These are phyloP conservation scores for Globisporangium cylindrosporum DNA, from an alignment of 352 stramenopile species.

Conservation along the genomic window DNA sequence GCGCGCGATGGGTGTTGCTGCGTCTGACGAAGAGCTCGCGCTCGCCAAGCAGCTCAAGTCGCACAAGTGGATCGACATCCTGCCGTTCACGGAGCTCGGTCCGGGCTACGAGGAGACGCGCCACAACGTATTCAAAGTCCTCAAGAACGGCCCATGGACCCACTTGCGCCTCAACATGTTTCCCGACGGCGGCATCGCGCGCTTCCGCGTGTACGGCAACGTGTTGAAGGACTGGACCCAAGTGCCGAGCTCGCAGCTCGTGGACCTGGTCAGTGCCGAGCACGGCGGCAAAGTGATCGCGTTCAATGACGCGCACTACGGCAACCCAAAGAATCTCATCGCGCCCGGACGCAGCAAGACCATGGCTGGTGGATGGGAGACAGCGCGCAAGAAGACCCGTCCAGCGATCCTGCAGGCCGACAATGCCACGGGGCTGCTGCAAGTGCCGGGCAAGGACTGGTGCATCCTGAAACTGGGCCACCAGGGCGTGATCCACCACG, in stretches of 20 bases:
- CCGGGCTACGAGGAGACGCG: slow-evolving; percentile 86
- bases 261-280: slow-evolving; percentile 85
- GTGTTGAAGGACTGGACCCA: slow-evolving; percentile 66
- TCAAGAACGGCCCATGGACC: slow-evolving; percentile 59
- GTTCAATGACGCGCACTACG: slow-evolving; percentile 95
- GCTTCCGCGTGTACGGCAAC: slow-evolving; percentile 79
- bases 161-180: slow-evolving; percentile 92
- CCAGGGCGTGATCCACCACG: slow-evolving; percentile 51
- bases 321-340: slow-evolving; percentile 92
- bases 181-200: slow-evolving; percentile 91
- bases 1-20: slow-evolving; percentile 51
- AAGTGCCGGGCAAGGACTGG: slow-evolving; percentile 90
- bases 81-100: slow-evolving; percentile 47
- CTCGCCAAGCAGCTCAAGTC: slow-evolving; percentile 49
- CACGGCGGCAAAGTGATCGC: slow-evolving; percentile 84
- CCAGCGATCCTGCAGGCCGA: slow-evolving; percentile 66
- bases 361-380: slow-evolving; percentile 95
- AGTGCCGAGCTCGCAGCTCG: slow-evolving; percentile 41
- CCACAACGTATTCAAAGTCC: slow-evolving; percentile 79
- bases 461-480: slow-evolving; percentile 89
- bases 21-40: slow-evolving; percentile 34
- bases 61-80: slow-evolving; percentile 60
- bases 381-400: slow-evolving; percentile 86
- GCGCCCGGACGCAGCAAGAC: slow-evolving; percentile 78
- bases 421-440: slow-evolving; percentile 39